These are phyloP conservation scores for Aspergillus neotritici DNA, from an alignment of 2,329 filamentous ascomycete genomes.

Conservation along the genomic window DNA sequence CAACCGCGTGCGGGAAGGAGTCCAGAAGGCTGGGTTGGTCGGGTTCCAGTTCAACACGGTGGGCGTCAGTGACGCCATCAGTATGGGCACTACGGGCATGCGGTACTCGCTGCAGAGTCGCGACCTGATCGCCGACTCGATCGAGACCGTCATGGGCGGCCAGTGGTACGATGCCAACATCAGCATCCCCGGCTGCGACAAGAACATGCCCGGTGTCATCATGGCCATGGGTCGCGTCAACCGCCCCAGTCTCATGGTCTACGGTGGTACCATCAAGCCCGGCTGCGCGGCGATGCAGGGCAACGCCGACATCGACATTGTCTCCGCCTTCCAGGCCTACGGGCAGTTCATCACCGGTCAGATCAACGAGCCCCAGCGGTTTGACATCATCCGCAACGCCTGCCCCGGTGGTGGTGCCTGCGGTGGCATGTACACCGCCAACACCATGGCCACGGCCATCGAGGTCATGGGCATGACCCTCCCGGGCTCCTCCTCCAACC, in stretches of 20 bases:
- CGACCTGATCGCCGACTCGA: constrained; percentile 95
- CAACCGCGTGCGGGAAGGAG: constrained; percentile 66
- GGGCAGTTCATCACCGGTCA: constrained; percentile 89
- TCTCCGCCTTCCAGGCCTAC: constrained; percentile 96
- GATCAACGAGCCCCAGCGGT: constrained; percentile 84
- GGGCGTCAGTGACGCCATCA: constrained; percentile 94
- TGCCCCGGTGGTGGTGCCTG: constrained; percentile 80
- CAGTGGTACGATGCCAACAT: constrained; percentile 99
- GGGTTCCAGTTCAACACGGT: constrained; percentile 99
- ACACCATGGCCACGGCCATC: constrained; percentile 70
- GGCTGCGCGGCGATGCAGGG: constrained; percentile 74
- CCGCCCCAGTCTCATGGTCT: constrained; percentile 93
- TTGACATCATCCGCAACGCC: constrained; percentile 89
- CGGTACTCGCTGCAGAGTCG: constrained; percentile 88
- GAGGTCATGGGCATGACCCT: constrained; percentile 71
- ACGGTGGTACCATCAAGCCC: constrained; percentile 88
- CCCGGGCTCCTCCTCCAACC: constrained; percentile 75
- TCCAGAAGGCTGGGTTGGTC: constrained; percentile 70
- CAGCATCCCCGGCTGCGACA: constrained; percentile 95
- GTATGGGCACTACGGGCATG: constrained; percentile 98
- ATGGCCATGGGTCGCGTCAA: constrained; percentile 95
- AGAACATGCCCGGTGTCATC: constrained; percentile 95
- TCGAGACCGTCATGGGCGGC: constrained; percentile 97
- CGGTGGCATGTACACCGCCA: constrained; percentile 78
- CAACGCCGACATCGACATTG: constrained; percentile 77